Evolutionary conservation across 345 rosid species (phyloP).

Genomic region (Corchorus olitorius): DNA sequence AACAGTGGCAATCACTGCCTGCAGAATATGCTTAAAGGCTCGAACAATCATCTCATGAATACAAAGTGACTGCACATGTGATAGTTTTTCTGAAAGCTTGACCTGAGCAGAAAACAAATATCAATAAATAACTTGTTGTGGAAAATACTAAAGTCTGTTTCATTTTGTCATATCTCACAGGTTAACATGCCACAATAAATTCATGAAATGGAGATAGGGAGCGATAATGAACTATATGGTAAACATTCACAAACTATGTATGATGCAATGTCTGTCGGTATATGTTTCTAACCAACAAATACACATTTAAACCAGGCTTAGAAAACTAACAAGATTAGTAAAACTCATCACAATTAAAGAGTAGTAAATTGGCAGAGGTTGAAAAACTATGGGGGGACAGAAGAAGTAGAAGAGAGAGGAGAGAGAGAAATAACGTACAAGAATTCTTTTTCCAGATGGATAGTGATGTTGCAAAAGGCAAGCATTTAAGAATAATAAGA

Average conservation of each 20-base stretch:
- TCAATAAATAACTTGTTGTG: slow-evolving; percentile 19
- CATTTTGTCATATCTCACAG: background rate
- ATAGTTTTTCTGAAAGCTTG: slow-evolving; percentile 89
- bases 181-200: background rate
- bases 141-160: slow-evolving; percentile 12
- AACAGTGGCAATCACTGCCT: slow-evolving; percentile 80
- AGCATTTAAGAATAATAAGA: slow-evolving; percentile 19
- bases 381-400: slow-evolving; percentile 5
- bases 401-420: background rate
- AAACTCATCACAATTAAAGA: background rate
- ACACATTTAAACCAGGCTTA: background rate
- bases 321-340: background rate
- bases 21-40: slow-evolving; percentile 91
- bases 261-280: background rate
- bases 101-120: slow-evolving; percentile 55
- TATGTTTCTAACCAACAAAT: background rate
- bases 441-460: slow-evolving; percentile 2
- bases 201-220: background rate
- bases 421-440: background rate
- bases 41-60: slow-evolving; percentile 97
- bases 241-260: background rate
- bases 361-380: slow-evolving; percentile 4
- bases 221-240: slow-evolving; percentile 2
- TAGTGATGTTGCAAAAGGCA: background rate
- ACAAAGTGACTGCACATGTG: slow-evolving; percentile 96